A percentile compares a stretch with the other conserved stretches of the same genome.
Conservation (phyloP, 2,329 filamentous ascomycete genomes). For the Cercospora beticola region DNA sequence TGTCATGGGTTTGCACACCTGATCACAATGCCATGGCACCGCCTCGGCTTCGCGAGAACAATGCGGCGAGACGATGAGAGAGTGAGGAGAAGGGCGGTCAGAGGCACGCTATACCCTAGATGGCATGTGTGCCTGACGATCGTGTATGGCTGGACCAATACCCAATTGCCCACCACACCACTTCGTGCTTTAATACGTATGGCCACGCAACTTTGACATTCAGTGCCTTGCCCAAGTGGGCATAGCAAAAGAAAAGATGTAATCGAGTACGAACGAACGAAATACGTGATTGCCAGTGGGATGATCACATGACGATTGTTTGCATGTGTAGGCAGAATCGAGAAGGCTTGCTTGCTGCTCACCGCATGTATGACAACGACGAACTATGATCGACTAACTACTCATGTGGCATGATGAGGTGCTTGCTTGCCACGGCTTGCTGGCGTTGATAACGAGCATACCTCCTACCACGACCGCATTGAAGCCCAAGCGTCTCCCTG, state of each 20-base stretch:
- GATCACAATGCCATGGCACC: not conserved
- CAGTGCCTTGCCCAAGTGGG: not conserved
- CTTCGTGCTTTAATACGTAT: not conserved
- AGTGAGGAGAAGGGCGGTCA: not conserved
- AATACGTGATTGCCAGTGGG: not conserved
- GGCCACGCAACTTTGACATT: not conserved
- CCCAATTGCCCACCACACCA: constrained; percentile 1
- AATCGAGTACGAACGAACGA: not conserved
- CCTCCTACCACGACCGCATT: not conserved
- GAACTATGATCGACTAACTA: not conserved
- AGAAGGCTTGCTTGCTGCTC: not conserved
- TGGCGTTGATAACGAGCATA: constrained; percentile 10
- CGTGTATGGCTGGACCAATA: not conserved
- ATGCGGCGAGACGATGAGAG: not conserved
- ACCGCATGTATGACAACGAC: constrained; percentile 12
- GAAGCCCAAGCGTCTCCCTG: not conserved
- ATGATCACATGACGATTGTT: not conserved
- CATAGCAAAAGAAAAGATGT: not conserved
- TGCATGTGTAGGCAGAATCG: not conserved
- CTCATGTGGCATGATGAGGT: not conserved
- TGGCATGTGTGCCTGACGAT: constrained; percentile 8
- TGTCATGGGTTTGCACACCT: not conserved
- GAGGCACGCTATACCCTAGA: not conserved
- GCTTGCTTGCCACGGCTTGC: not conserved
- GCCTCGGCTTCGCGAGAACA: not conserved